These are phyloP conservation scores for Coprinopsis cinerea DNA, from an alignment of 768 basidiomycete genomes.

Conservation along the genomic window DNA sequence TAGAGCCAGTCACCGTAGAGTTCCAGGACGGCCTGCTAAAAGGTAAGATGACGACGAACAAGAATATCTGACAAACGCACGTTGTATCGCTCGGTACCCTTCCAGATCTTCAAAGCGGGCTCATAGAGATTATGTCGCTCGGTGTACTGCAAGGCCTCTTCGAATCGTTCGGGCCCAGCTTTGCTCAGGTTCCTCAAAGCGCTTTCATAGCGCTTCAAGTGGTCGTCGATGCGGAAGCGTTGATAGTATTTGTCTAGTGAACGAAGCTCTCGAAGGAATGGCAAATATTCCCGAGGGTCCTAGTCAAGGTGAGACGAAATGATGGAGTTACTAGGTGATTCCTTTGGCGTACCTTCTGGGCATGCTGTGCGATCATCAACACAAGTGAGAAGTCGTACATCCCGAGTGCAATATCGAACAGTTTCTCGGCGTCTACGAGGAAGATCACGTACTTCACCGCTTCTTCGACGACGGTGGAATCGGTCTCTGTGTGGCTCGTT, in stretches of 20 bases:
- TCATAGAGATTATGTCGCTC: constrained; percentile 74
- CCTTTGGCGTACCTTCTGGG: constrained; percentile 69
- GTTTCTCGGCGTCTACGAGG: constrained; percentile 83
- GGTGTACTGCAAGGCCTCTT: constrained; percentile 75
- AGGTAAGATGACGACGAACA: neutral
- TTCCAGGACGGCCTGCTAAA: constrained; percentile 55
- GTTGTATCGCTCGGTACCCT: constrained; percentile 52
- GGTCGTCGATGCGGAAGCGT: constrained; percentile 87
- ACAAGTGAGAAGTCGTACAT: constrained; percentile 99
- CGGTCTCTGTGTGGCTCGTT: constrained; percentile 30
- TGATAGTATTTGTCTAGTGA: constrained; percentile 79
- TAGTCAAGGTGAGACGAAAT: constrained; percentile 28
- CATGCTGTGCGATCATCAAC: constrained; percentile 92
- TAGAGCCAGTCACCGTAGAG: constrained; percentile 86
- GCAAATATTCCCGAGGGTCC: constrained; percentile 98
- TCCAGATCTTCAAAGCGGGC: constrained; percentile 71
- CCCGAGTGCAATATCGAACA: constrained; percentile 93
- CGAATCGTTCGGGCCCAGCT: constrained; percentile 67
- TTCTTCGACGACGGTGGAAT: constrained; percentile 82
- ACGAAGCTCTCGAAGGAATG: constrained; percentile 88
- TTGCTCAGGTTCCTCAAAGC: constrained; percentile 71
- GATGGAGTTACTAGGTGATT: neutral
- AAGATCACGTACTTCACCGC: constrained; percentile 99
- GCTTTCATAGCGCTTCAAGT: constrained; percentile 68
- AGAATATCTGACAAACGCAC: constrained; percentile 27